Conservation (phyloP, 2,329 filamentous ascomycete genomes). For the Trichoderma polysporum region DNA sequence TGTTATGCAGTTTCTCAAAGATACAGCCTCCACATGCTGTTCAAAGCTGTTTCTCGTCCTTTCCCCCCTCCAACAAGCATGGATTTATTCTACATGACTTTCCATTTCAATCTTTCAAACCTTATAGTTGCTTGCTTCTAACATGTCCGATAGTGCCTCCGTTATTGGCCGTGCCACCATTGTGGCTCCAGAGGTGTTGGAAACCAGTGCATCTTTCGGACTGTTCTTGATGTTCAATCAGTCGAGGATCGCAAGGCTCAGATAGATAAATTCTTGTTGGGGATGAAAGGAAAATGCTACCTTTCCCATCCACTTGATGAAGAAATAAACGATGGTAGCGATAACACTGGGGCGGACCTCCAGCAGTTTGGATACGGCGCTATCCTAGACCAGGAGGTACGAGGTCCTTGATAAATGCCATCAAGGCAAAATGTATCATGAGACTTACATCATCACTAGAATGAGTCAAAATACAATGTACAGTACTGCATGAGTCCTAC, state of each 20-base stretch:
- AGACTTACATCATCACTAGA: constrained; percentile 10
- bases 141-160: constrained; percentile 35
- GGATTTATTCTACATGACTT: no score
- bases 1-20: no score
- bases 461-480: constrained; percentile 23
- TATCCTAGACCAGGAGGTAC: constrained; percentile 26
- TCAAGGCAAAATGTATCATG: not conserved
- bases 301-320: constrained; percentile 19
- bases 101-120: not conserved
- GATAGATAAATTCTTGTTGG: not conserved
- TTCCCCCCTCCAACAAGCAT: no score
- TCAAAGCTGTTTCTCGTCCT: no score
- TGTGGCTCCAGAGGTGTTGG: constrained; percentile 42
- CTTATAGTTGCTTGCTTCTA: not conserved
- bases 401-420: not conserved
- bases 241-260: not conserved
- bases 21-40: no score
- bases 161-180: constrained; percentile 42
- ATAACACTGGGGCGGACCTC: constrained; percentile 32
- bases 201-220: constrained; percentile 37
- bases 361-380: constrained; percentile 39
- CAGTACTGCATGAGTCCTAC: constrained; percentile 24
- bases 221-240: constrained; percentile 12
- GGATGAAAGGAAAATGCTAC: not conserved
- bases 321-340: constrained; percentile 26